Evolutionary conservation across 2,329 filamentous ascomycete species (phyloP).

Genomic region (Waltergamsia citrina): DNA sequence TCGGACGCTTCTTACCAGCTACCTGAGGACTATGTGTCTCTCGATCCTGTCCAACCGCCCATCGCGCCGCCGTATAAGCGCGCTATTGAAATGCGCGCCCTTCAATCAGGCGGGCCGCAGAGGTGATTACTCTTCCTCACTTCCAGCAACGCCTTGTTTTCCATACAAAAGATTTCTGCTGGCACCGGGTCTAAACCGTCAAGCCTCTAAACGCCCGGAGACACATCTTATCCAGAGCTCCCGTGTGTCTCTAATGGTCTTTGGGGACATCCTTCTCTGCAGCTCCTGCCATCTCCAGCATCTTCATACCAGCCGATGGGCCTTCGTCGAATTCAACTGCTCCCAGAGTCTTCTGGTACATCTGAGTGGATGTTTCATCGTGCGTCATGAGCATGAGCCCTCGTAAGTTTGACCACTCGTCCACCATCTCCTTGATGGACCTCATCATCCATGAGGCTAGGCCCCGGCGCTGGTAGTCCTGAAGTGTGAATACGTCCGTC

Average conservation of each 20-base stretch:
- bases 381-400: constrained; percentile 46
- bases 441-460: constrained; percentile 57
- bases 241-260: constrained; percentile 11
- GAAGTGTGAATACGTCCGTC: constrained; percentile 58
- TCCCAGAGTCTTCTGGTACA: constrained; percentile 39
- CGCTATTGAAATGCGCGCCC: constrained; percentile 62
- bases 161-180: constrained; percentile 9
- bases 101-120: constrained; percentile 14
- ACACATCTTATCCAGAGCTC: neutral
- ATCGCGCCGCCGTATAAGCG: constrained; percentile 93
- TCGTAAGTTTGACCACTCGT: constrained; percentile 49
- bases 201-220: too few species aligned
- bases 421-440: constrained; percentile 46
- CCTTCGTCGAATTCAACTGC: constrained; percentile 33
- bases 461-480: constrained; percentile 49
- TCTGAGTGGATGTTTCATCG: constrained; percentile 23
- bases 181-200: too few species aligned
- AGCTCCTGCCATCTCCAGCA: constrained; percentile 30
- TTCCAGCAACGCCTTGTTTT: neutral
- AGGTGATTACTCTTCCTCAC: neutral
- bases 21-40: constrained; percentile 73
- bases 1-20: constrained; percentile 90
- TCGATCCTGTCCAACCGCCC: constrained; percentile 89
- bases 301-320: constrained; percentile 25
- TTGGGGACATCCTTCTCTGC: constrained; percentile 22